Evolutionary conservation across 2,329 filamentous ascomycete genomes (phyloP), one percentile per base, ranked within the genome.

Genomic region (Cladophialophora bantiana): DNA sequence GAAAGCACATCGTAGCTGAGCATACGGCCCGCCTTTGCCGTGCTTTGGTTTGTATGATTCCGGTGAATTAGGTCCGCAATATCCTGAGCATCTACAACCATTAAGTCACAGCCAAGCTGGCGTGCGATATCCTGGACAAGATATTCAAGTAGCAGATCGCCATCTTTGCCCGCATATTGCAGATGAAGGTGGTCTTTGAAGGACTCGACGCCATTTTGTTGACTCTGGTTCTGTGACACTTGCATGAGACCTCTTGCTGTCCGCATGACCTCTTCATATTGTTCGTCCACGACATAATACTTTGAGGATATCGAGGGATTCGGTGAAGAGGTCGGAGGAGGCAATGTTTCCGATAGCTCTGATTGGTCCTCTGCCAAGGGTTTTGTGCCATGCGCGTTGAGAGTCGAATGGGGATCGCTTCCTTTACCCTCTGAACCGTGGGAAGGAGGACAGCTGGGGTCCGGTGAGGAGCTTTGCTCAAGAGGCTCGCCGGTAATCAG

Each of bases 91-190:
- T 81, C 79, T 54, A 83, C 74, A 0, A 77, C 81, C 53, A 82
- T 74, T 59, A 82, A 59, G 68, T 82, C 78, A 34, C 78, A 75
- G 12, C 75, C 72, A 80, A 90, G 79, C 38, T 87, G 83, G 12
- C 80, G 79, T 0, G 90, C 90, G 52, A 90, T 80, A 59, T 86
- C 83, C 66, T 86, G 83, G 1, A 94, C 85, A n/a, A 91, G 80
- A 3, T 80, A 78, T 69, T 89, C 84, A 40, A 92, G 77, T 68
- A 85, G 83, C 55, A 77, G 75, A 63, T 83, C 85, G 45, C 82
- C 84, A 55, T 85, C 84, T 50, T 84, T 81, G 32, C 83, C 82
- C 1, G 87, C 86, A 68, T 87, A 89, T 64, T 88, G 84, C 12
- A 90, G 77, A 4, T 86, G 80, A 18, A 88, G 77, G 70, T 89